Base-by-base conservation (phyloP, 108 stramenopile species). In the Craspedostauros australis region DNA sequence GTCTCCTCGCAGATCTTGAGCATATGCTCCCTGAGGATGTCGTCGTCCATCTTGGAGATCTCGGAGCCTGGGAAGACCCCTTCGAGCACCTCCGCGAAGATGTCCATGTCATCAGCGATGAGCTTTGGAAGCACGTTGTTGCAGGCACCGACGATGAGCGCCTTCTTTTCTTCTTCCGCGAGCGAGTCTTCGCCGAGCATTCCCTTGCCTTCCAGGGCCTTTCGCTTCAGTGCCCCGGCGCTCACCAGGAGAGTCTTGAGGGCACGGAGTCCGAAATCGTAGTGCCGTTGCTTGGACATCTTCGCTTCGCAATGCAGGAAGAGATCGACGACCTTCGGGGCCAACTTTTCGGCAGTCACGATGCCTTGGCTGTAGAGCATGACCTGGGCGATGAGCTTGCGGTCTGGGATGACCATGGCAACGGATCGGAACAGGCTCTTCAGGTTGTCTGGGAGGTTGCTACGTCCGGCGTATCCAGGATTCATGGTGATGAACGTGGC, bases 401-500 rank as follows among this genome's bases (percentile, higher is more conserved):
- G 57, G 67, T 99, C 97, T 12, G 99, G 99, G 14, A 79, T 73
- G 39, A 94, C 93, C 99, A 99, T 99, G 19, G 99, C 99, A 9
- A 98, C 93, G 5, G 97, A 87, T 12, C 99, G 72, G 75, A 99
- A 99, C 11, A 99, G 84, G 31, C 68, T 87, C 72, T 98, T 99
- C 27, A 99, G 73, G 62, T 98, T 99, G 57, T 99, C 99, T 8
- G 99, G 99, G 42, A 99, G 84, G 60, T 98, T 96, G 41, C 84
- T 84, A 37, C 99, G 89, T n/a, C 99, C 97, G 5, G 96, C 97
- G 71, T 99, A 98, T 27, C 97, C 99, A 27, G 99, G 99, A 66
- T 99, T 99, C 96, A 98, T 96, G 18, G 99, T 99, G 7, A 98
- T 91, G 63, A 98, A 98, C 40, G 97, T 95, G 5, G 94, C 97